Evolutionary conservation across 257 asterid genomes (phyloP).

Genomic region (Solanum clarkiae): DNA sequence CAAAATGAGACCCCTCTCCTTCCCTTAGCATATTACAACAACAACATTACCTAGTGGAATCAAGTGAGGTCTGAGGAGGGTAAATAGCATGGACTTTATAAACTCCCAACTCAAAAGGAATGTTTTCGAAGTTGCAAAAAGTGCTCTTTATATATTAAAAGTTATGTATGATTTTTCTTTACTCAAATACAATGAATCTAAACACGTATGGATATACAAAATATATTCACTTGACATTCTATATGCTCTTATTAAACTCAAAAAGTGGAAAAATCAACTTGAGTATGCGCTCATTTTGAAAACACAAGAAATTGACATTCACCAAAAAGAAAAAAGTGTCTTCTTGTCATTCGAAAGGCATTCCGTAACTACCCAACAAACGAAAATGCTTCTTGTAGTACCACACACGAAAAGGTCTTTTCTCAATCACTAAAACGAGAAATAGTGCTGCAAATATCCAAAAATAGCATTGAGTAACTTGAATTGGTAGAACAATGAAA

Average conservation of each 20-base stretch:
- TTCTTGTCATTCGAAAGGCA: background rate
- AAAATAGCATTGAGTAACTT: background rate
- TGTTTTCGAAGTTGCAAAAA: background rate
- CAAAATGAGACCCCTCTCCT: constrained; percentile 2
- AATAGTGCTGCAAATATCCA: background rate
- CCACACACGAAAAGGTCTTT: background rate
- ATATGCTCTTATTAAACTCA: background rate
- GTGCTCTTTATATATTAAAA: background rate
- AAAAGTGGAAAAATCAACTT: background rate
- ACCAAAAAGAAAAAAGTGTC: background rate
- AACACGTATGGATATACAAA: background rate
- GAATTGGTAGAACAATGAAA: background rate
- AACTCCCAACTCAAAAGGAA: background rate
- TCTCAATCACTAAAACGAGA: background rate
- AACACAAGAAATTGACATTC: background rate
- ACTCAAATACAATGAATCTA: background rate
- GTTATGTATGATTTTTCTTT: background rate
- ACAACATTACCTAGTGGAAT: background rate
- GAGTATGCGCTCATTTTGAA: background rate
- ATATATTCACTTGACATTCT: background rate
- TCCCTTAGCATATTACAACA: background rate
- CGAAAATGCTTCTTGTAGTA: background rate
- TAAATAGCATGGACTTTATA: background rate
- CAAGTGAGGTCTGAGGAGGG: background rate
- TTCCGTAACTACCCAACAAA: background rate